Evolutionary conservation across 805 yeast genomes (phyloP).

Genomic region (Metschnikowia picachoensis): DNA sequence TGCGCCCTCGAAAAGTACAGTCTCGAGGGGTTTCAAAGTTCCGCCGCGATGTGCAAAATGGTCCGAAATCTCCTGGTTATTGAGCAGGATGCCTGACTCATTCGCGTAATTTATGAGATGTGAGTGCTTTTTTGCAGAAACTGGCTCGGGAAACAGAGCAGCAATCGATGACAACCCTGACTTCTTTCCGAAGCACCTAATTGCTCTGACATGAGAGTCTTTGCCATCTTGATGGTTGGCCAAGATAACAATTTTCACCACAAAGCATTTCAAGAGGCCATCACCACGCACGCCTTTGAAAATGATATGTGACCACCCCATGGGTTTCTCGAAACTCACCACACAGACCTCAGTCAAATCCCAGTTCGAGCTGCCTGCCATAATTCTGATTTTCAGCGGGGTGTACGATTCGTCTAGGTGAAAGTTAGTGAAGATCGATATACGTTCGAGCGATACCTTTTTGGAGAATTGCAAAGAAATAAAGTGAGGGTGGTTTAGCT

Average conservation of each 20-base stretch:
- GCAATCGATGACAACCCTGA: constrained; percentile 12
- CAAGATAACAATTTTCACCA: constrained; percentile 56
- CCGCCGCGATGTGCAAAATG: neutral
- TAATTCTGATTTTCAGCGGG: constrained; percentile 62
- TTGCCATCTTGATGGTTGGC: constrained; percentile 94
- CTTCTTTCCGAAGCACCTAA: constrained; percentile 51
- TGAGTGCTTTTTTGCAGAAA: neutral
- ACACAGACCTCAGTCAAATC: constrained; percentile 66
- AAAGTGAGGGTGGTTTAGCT: constrained; percentile 69
- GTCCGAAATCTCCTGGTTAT: constrained; percentile 3
- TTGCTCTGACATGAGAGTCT: constrained; percentile 83
- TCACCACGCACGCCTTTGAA: constrained; percentile 53
- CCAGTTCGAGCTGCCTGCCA: constrained; percentile 75
- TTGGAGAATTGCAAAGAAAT: constrained; percentile 78
- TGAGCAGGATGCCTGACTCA: constrained; percentile 14
- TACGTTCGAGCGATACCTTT: constrained; percentile 60
- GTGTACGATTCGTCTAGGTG: constrained; percentile 87
- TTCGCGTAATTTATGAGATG: constrained; percentile 1
- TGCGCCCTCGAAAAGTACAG: neutral
- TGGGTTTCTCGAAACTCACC: constrained; percentile 57
- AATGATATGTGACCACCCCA: constrained; percentile 72
- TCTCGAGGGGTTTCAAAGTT: neutral
- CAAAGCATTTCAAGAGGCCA: constrained; percentile 61
- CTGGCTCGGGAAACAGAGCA: neutral
- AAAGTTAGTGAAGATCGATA: constrained; percentile 70